These are phyloP conservation scores for Penicillium crustosum DNA, from an alignment of 2,329 filamentous ascomycete genomes.

Conservation along the genomic window DNA sequence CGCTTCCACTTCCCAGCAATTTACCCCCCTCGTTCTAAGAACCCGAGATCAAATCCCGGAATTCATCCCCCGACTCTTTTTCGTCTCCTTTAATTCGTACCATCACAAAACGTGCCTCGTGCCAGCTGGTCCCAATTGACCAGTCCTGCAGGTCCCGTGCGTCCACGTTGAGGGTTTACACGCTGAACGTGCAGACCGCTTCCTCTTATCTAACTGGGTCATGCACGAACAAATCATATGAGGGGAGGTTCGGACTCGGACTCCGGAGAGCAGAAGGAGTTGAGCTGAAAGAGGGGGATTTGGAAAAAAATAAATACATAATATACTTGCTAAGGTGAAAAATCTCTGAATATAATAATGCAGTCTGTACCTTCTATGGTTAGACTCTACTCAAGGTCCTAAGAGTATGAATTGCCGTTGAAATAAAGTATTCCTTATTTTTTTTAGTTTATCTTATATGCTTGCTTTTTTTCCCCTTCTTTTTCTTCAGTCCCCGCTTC, in stretches of 20 bases:
- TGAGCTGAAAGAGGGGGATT: background rate
- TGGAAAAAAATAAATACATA: background rate
- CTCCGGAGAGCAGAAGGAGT: background rate
- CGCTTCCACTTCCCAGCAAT: background rate
- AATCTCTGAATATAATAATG: background rate
- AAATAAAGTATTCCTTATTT: constrained; percentile 18
- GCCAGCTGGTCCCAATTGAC: background rate
- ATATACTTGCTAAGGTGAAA: background rate
- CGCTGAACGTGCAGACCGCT: constrained; percentile 8
- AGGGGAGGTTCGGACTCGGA: background rate
- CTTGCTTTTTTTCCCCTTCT: background rate
- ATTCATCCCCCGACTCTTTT: background rate
- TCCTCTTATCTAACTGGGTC: background rate
- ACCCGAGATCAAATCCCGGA: background rate
- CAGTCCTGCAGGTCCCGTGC: constrained; percentile 6
- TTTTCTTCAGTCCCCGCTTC: background rate
- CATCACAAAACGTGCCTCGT: background rate
- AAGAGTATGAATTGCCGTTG: constrained; percentile 4
- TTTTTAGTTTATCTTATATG: background rate
- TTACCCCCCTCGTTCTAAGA: background rate
- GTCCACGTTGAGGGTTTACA: background rate
- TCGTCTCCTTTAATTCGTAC: background rate
- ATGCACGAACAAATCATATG: background rate
- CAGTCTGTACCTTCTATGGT: background rate
- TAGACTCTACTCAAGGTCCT: background rate